A percentile compares a stretch with the other conserved stretches of the same genome.
These are phyloP conservation scores for Penicillium paradoxum DNA, from an alignment of 495 filamentous ascomycete genomes.

Conservation along the genomic window DNA sequence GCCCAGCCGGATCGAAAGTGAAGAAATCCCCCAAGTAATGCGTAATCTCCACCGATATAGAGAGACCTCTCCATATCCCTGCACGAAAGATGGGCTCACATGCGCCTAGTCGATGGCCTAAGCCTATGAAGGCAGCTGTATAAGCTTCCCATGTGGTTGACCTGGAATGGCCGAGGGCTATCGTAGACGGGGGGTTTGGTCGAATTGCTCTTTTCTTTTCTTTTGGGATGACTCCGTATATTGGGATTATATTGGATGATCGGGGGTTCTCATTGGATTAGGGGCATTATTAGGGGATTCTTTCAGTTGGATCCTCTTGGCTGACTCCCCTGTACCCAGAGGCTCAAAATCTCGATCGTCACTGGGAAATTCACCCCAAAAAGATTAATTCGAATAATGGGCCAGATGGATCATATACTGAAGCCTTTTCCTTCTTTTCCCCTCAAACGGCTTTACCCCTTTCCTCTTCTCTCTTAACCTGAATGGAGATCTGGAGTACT, in stretches of 20 bases:
- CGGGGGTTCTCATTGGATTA: too few relatives aligned
- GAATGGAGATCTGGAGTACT: slow-evolving; percentile 1
- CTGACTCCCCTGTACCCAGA: slow-evolving; percentile 14
- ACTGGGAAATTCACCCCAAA: too few relatives aligned
- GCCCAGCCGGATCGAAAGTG: not conserved
- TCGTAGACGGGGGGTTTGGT: too few relatives aligned
- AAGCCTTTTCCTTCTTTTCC: not conserved
- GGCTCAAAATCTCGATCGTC: slow-evolving; percentile 25
- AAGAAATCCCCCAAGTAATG: too few relatives aligned
- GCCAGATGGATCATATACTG: slow-evolving; percentile 2
- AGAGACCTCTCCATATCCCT: not conserved
- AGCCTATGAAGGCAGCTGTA: slow-evolving; percentile 18
- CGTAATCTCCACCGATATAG: not conserved
- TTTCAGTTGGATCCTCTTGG: too few relatives aligned
- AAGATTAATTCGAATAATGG: not conserved
- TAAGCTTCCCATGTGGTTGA: slow-evolving; percentile 4
- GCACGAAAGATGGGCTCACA: not conserved
- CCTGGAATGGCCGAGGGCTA: slow-evolving; percentile 1
- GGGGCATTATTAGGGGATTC: too few relatives aligned
- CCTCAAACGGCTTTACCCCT: not conserved
- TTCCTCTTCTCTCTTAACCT: not conserved
- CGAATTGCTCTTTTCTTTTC: not conserved
- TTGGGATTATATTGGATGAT: too few relatives aligned
- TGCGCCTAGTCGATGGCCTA: slow-evolving; percentile 7
- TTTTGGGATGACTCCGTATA: too few relatives aligned